phyloP scores from a whole-genome alignment of 78 protist genomes.

The Dictyostelium brefeldianum region DNA sequence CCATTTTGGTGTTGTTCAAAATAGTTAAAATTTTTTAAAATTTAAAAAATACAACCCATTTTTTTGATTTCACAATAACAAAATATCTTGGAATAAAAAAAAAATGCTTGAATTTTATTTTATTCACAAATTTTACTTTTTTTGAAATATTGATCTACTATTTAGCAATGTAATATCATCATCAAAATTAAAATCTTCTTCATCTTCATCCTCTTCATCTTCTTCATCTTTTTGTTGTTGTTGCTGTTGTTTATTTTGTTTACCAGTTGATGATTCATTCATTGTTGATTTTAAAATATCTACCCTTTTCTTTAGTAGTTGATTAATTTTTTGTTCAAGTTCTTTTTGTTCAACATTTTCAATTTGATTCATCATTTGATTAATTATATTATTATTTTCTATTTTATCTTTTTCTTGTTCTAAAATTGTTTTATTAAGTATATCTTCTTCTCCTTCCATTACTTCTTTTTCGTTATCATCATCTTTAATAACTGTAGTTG shows the following conservation, averaged over 20 bases:
- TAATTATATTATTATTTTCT: neutral
- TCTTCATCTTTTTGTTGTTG: neutral
- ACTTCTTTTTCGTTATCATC: neutral
- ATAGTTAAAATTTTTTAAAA: too few relatives aligned
- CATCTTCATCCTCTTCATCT: neutral
- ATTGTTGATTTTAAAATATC: neutral
- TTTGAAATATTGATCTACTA: neutral
- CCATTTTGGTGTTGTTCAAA: too few relatives aligned
- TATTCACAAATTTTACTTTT: constrained; percentile 4
- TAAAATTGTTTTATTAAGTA: neutral
- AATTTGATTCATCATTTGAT: neutral
- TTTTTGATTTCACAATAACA: too few relatives aligned
- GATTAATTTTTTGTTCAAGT: neutral
- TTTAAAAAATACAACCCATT: too few relatives aligned
- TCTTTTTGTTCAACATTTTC: neutral
- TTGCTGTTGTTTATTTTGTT: neutral
- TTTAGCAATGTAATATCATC: neutral
- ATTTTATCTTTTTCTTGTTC: neutral
- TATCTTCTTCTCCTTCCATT: neutral
- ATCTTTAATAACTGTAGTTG: neutral
- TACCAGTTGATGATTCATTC: neutral
- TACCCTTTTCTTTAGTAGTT: neutral
- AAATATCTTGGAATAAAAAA: too few relatives aligned
- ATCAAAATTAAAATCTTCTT: constrained; percentile 7
- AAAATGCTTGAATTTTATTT: too few relatives aligned